A percentile compares a stretch with the other conserved stretches of the same genome.
These are phyloP conservation scores for Collariella sp. DNA, from an alignment of 495 filamentous ascomycete genomes.

Conservation along the genomic window DNA sequence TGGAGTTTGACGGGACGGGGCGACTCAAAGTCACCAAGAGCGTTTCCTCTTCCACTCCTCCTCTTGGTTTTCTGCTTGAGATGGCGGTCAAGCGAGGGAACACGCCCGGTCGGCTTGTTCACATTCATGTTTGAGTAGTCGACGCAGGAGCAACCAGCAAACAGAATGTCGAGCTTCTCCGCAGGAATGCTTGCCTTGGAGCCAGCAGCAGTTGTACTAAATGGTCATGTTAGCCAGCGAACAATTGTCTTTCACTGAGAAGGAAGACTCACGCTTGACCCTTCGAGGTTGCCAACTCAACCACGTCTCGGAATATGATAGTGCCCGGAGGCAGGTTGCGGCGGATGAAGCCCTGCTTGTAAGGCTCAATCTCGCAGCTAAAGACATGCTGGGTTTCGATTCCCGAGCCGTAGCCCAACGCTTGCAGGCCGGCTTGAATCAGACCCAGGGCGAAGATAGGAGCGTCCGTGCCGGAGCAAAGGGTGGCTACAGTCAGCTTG, in stretches of 20 bases:
- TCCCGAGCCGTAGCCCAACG: slow-evolving; percentile 7
- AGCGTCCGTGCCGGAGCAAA: slow-evolving; percentile 78
- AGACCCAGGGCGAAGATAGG: slow-evolving; percentile 61
- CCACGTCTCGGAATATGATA: slow-evolving; percentile 61
- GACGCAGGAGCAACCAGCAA: slow-evolving; percentile 71
- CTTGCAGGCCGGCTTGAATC: slow-evolving; percentile 31
- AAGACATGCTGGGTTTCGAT: slow-evolving; percentile 57
- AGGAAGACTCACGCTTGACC: slow-evolving; percentile 48
- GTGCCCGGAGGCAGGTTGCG: slow-evolving; percentile 54
- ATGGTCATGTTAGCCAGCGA: slow-evolving; percentile 13
- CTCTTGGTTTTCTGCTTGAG: slow-evolving; percentile 5
- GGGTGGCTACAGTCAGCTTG: slow-evolving; percentile 55
- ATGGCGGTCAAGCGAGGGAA: slow-evolving; percentile 2
- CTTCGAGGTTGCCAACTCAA: slow-evolving; percentile 41
- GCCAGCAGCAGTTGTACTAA: slow-evolving; percentile 65
- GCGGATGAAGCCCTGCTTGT: slow-evolving; percentile 75
- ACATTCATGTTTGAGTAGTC: slow-evolving; percentile 57
- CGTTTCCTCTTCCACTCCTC: not conserved
- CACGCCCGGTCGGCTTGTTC: slow-evolving; percentile 26
- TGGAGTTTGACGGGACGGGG: not conserved
- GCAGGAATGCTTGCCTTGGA: slow-evolving; percentile 48
- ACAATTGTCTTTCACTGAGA: not conserved
- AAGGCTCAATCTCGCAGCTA: slow-evolving; percentile 69
- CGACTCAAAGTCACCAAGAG: not conserved
- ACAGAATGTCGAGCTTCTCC: slow-evolving; percentile 52